A percentile compares a stretch with the other conserved stretches of the same genome.
phyloP scores from a whole-genome alignment of 345 rosid species.

The Euphorbia tirucalli region DNA sequence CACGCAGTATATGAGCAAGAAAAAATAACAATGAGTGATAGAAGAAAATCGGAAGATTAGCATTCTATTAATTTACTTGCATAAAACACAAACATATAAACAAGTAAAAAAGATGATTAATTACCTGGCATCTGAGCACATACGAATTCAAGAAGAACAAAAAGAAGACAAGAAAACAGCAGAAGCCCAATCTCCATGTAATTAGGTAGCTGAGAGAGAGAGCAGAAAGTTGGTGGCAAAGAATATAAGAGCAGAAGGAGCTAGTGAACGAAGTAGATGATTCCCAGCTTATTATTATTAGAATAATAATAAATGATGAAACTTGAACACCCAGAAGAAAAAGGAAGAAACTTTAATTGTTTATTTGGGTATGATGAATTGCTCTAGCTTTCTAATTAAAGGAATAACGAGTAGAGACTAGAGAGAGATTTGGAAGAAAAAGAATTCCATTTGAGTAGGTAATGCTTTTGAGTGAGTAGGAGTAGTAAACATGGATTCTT shows the following conservation, averaged over 20 bases:
- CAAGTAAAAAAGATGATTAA: not conserved
- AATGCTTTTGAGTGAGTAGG: too few relatives aligned
- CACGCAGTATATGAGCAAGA: not conserved
- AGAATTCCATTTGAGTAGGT: not conserved
- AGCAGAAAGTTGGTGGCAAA: too few relatives aligned
- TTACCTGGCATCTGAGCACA: constrained; percentile 49
- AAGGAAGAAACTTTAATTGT: constrained; percentile 1
- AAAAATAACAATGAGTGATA: constrained; percentile 17
- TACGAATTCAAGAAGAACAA: constrained; percentile 39
- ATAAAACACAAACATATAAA: too few relatives aligned
- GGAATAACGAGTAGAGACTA: too few relatives aligned
- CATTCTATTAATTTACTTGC: too few relatives aligned
- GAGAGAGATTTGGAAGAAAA: too few relatives aligned
- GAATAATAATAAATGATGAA: too few relatives aligned
- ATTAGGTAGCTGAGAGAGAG: not conserved
- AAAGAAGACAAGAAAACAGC: constrained; percentile 32
- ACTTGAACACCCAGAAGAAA: not conserved
- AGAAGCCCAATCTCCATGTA: constrained; percentile 52
- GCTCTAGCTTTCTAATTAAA: too few relatives aligned
- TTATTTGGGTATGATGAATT: too few relatives aligned
- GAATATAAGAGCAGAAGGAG: constrained; percentile 1
- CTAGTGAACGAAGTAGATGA: not conserved
- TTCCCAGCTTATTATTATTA: too few relatives aligned
- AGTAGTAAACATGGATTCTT: not conserved
- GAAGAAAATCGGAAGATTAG: too few relatives aligned